Base-by-base conservation (phyloP, 257 asterid genomes). In the Striga asiatica region DNA sequence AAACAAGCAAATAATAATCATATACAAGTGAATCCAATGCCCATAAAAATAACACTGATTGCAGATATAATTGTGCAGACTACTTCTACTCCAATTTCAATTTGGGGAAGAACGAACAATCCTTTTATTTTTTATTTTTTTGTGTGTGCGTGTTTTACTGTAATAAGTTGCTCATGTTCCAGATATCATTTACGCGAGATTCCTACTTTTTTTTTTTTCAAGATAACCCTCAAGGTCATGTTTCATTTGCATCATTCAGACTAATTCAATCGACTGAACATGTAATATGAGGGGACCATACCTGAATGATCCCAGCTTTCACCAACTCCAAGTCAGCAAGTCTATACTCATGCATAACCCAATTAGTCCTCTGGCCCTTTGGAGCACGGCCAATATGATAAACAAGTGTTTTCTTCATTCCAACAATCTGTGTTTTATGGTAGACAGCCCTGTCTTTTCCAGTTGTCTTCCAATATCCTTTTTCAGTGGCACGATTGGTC, bases 291-390 rank as follows among this genome's bases (percentile, higher is more conserved):
- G 14, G 56, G 19, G n/a, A 24, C 39, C 77, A 45, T 61, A 89
- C 98, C 98, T 86, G 96, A 69, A 45, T 45, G 68, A 91, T 63
- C 65, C 93, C 96, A 43, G 80, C 72, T 76, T 73, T 91, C 71
- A 65, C 79, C 79, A 84, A 58, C 63, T 73, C 84, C 77, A 80
- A 73, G 64, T 91, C 96, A 42, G 76, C 54, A 20, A 87, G 88
- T 68, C 88, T 88, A 72, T 91, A 91, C 69, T 91, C 96, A 38
- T 87, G 98, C 98, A 91, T 91, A 45, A 91, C 98, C 96, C 95
- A 91, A 64, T 91, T 87, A 57, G 78, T 71, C 66, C 98, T 80
- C 82, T 69, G 76, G 49, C 98, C 98, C 69, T 70, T 80, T 0
- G 98, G 98, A 55, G 98, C 98, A 24, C 98, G 89, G 28, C 95